Evolutionary conservation across 805 yeast species (phyloP).

Genomic region (Spencermartinsiella europaea): DNA sequence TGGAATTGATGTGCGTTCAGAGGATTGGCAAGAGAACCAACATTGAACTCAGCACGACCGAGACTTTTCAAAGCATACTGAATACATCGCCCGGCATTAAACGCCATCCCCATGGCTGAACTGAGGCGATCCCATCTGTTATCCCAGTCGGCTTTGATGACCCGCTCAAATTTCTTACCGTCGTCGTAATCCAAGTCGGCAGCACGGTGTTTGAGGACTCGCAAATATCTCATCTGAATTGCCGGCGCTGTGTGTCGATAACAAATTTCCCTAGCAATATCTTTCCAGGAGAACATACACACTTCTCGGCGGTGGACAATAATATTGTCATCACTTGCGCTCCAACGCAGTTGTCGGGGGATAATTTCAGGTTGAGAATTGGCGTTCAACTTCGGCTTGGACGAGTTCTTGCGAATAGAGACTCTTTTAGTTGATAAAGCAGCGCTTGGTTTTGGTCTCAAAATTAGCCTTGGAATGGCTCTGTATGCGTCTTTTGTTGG

Average conservation of each 20-base stretch:
- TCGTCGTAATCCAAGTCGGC: constrained; percentile 35
- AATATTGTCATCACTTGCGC: constrained; percentile 15
- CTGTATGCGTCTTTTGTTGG: no score
- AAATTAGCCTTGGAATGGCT: no score
- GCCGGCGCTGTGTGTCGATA: constrained; percentile 41
- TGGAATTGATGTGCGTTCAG: no score
- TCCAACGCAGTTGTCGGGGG: constrained; percentile 19
- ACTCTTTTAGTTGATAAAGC: no score
- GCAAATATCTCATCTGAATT: constrained; percentile 43
- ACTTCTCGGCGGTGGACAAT: constrained; percentile 31
- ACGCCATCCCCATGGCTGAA: constrained; percentile 23
- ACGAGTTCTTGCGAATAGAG: no score
- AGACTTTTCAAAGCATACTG: constrained; percentile 4
- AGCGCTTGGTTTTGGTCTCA: no score
- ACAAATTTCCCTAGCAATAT: constrained; percentile 28
- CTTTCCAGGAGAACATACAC: constrained; percentile 36
- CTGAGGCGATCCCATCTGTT: constrained; percentile 37
- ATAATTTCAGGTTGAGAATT: no score
- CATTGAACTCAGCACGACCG: constrained; percentile 1
- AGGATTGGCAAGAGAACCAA: background rate
- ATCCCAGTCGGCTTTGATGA: constrained; percentile 38
- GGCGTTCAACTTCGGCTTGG: no score
- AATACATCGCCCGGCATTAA: constrained; percentile 13
- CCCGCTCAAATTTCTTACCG: constrained; percentile 30
- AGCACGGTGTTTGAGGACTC: constrained; percentile 36